Evolutionary conservation across 257 asterid genomes (phyloP).

Genomic region (Solanum pimpinellifolium): DNA sequence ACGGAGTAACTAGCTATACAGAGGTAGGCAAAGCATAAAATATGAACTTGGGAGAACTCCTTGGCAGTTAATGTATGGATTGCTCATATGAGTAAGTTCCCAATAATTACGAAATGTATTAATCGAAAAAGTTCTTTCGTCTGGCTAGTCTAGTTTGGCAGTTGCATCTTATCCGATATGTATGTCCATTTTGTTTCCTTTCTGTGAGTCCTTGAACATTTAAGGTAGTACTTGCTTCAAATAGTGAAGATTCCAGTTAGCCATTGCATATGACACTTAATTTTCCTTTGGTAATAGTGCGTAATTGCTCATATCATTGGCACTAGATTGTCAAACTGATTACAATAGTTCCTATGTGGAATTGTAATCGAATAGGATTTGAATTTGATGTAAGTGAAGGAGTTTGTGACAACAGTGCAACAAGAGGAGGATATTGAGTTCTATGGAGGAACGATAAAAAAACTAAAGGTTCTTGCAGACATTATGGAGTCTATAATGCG

Average conservation of each 20-base stretch:
- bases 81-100: not conserved
- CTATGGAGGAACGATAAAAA: conserved; percentile 57
- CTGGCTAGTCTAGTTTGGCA: not conserved
- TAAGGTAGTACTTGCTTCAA: not conserved
- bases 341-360: not conserved
- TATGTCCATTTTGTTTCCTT: not conserved
- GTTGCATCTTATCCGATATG: not conserved
- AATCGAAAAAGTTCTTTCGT: not conserved
- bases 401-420: conserved; percentile 36
- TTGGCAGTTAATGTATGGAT: not conserved
- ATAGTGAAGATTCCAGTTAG: not conserved
- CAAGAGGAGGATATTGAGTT: conserved; percentile 40
- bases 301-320: not conserved
- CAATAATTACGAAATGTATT: not conserved
- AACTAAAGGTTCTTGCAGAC: conserved; percentile 78
- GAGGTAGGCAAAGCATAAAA: not conserved
- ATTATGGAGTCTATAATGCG: conserved; percentile 68
- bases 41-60: not conserved
- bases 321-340: not conserved
- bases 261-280: not conserved
- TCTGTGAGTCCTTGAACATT: not conserved
- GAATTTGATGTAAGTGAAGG: conserved; percentile 35
- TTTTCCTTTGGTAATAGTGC: not conserved
- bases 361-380: not conserved
- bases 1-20: not conserved